Conservation (phyloP, 345 rosid genomes). For the Pseudoturritis turrita region DNA sequence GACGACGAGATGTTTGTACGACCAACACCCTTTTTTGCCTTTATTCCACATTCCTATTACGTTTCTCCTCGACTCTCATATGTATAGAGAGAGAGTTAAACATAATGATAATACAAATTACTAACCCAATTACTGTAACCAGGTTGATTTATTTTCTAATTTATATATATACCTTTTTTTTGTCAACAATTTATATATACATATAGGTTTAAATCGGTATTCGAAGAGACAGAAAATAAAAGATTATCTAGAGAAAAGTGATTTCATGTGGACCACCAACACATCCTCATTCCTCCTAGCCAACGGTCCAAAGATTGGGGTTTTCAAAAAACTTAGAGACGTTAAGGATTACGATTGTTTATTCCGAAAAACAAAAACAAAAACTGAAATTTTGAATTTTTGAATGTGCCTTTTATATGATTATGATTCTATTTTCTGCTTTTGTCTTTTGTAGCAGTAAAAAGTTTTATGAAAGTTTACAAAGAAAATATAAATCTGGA, state of each 20-base stretch:
- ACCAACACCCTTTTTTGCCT: not conserved
- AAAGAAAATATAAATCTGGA: too few species aligned
- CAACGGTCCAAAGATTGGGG: conserved; percentile 4
- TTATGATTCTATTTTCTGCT: not conserved
- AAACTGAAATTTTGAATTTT: not conserved
- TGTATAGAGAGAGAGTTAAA: not conserved
- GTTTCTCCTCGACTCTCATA: too few species aligned
- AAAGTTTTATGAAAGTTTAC: too few species aligned
- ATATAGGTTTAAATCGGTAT: too few species aligned
- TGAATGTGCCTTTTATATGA: not conserved
- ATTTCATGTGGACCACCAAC: conserved; percentile 15
- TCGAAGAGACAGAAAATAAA: not conserved
- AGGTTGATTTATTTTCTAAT: too few species aligned
- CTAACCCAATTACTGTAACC: too few species aligned
- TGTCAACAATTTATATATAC: too few species aligned
- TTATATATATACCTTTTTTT: too few species aligned
- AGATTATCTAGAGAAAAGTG: not conserved
- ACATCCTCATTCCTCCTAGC: not conserved
- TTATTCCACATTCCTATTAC: not conserved
- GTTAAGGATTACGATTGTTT: conserved; percentile 10
- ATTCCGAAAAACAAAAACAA: not conserved
- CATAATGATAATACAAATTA: not conserved
- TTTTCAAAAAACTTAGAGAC: conserved; percentile 7
- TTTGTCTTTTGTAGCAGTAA: not conserved
- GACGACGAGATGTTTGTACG: not conserved